Evolutionary conservation across 306 rosid genomes (phyloP).

Genomic region (Ammopiptanthus mongolicus): DNA sequence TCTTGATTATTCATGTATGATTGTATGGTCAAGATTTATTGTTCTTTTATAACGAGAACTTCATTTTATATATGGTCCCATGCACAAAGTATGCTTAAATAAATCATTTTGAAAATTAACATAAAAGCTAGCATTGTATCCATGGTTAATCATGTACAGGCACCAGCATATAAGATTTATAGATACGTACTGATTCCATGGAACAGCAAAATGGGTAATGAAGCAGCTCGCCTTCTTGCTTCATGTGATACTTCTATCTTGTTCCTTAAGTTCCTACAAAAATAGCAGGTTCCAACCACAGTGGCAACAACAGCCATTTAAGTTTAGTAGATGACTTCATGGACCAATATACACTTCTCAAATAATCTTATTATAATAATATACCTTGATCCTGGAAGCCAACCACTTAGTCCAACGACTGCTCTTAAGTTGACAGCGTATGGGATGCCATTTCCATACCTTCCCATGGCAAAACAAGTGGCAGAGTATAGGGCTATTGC

Average conservation of each 20-base stretch:
- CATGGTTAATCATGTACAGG: background rate
- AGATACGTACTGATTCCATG: constrained; percentile 75
- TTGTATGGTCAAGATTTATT: too few relatives aligned
- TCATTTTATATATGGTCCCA: too few relatives aligned
- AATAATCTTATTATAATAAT: background rate
- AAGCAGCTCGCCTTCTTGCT: constrained; percentile 81
- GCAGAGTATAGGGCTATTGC: constrained; percentile 96
- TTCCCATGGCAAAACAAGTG: constrained; percentile 87
- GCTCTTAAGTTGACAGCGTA: constrained; percentile 80
- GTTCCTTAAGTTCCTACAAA: constrained; percentile 73
- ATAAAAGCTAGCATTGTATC: background rate
- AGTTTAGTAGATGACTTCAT: background rate
- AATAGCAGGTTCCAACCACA: background rate
- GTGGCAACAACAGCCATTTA: background rate
- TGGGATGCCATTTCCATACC: constrained; percentile 74
- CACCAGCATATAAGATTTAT: background rate
- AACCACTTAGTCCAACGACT: constrained; percentile 92
- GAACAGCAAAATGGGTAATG: constrained; percentile 69
- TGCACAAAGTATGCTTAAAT: background rate
- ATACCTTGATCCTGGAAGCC: constrained; percentile 99
- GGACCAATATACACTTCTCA: too few relatives aligned
- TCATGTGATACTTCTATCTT: constrained; percentile 82
- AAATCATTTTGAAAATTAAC: background rate
- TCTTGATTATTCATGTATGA: too few relatives aligned
- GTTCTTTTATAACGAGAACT: too few relatives aligned